Conservation (phyloP, 2,329 filamentous ascomycete species). For the Talaromyces sp. region DNA sequence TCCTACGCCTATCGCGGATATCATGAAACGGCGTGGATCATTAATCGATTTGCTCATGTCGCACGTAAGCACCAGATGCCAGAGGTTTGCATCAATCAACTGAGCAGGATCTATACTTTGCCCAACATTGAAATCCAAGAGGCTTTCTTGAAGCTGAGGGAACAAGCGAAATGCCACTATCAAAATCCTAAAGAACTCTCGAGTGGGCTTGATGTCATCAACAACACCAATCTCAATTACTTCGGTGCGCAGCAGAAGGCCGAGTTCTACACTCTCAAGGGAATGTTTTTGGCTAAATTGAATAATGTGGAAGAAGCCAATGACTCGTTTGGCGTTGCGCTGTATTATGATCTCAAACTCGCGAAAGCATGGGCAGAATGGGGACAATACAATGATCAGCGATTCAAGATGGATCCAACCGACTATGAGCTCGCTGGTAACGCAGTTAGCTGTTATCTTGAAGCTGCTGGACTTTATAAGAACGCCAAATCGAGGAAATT, state of each 20-base stretch:
- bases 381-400: conserved; percentile 95
- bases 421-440: conserved; percentile 82
- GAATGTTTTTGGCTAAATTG: conserved; percentile 97
- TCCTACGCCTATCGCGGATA: conserved; percentile 96
- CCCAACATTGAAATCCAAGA: conserved; percentile 99
- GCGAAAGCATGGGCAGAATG: conserved; percentile 99
- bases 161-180: conserved; percentile 98
- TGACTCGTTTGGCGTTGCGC: conserved; percentile 84
- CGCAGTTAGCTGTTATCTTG: conserved; percentile 90
- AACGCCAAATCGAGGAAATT: conserved; percentile 93
- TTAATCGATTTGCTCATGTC: conserved; percentile 97
- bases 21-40: conserved; percentile 99
- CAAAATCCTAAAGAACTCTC: conserved; percentile 90
- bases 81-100: conserved; percentile 93
- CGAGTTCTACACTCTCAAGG: conserved; percentile 98
- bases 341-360: conserved; percentile 92
- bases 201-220: conserved; percentile 94
- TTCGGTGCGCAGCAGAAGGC: conserved; percentile 95
- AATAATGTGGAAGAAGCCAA: conserved; percentile 87
- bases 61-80: conserved; percentile 94
- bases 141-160: conserved; percentile 94
- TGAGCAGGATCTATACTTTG: conserved; percentile 95
- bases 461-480: conserved; percentile 94
- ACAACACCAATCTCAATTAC: conserved; percentile 98
- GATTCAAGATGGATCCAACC: conserved; percentile 84